Evolutionary conservation across 1,284 basidiomycete genomes (phyloP), one percentile per base, ranked within the genome.

Genomic region (Trichosporon inkin): DNA sequence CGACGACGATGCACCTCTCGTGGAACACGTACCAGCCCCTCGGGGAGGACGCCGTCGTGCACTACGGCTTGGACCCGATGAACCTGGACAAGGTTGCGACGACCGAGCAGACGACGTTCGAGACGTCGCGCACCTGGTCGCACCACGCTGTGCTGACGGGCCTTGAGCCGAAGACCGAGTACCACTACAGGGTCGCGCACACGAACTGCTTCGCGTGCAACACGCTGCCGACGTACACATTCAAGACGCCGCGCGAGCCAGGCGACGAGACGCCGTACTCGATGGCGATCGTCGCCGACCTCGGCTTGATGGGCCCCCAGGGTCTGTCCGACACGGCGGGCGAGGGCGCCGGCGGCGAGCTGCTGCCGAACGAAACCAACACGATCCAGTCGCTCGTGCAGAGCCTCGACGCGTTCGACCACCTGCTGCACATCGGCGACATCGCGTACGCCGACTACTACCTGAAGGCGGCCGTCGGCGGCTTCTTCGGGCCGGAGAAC

Each of bases 251-350:
- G 28, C 67, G 67, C 38, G 55, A 17, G 32, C 53, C 65, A 0
- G 67, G 66, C 10, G 60, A 62, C 54, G 16, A 7, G 11, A 52
- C 57, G 37, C 49, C 58, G 10, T 69, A 67, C 56, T 60, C 70
- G 1, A 57, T 69, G 16, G 71, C 70, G 0, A 40, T 67, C 7
- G 66, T 68, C 22, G 68, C 61, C 10, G 72, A 72, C 55, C 64
- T 73, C 60, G 72, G 72, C 3, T 55, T 71, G 14, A 72, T 74
- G 72, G 71, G 70, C 8, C 65, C 67, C 10, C 62, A 73, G 40
- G 73, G 73, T 0, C 60, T 74, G 16, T 67, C 67, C 11, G 67
- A 68, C 11, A 59, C 60, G 7, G 62, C 66, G 7, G 68, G 68
- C 35, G 47, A 57, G 22, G 69, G 67, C 3, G 60, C 66, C 1